Conservation (phyloP, 371 early-diverging fungal genomes). For the Lichtheimia ornata region DNA sequence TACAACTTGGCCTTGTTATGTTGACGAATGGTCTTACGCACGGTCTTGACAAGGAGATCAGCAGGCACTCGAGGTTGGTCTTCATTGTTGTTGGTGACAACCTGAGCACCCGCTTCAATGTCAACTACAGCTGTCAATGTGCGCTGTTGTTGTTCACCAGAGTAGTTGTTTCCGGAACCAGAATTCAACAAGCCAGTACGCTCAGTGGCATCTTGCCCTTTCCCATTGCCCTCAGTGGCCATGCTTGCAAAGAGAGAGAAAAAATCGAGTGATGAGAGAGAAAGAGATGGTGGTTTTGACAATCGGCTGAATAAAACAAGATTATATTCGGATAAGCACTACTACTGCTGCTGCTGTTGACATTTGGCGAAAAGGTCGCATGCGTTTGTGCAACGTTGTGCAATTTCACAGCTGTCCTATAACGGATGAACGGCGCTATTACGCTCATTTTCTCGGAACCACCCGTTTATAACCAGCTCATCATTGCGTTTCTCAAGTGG, state of each 20-base stretch:
- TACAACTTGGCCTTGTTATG: constrained; percentile 16
- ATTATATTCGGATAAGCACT: background rate
- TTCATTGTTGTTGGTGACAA: constrained; percentile 2
- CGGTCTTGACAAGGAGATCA: constrained; percentile 27
- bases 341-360: background rate
- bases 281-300: background rate
- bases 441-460: too few species aligned
- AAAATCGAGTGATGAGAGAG: background rate
- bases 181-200: constrained; percentile 8
- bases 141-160: background rate
- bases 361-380: background rate
- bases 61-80: constrained; percentile 15
- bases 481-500: too few species aligned
- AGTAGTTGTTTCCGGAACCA: constrained; percentile 4
- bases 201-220: constrained; percentile 4
- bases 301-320: background rate
- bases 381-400: constrained; percentile 2
- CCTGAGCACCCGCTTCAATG: background rate
- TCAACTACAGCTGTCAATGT: constrained; percentile 12
- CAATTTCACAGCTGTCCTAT: background rate
- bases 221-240: constrained; percentile 4
- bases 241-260: background rate
- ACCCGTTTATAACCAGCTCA: too few species aligned
- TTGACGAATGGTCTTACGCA: constrained; percentile 32
- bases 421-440: background rate